Evolutionary conservation across 257 asterid species (phyloP).

Genomic region (Cynanchum wilfordii): DNA sequence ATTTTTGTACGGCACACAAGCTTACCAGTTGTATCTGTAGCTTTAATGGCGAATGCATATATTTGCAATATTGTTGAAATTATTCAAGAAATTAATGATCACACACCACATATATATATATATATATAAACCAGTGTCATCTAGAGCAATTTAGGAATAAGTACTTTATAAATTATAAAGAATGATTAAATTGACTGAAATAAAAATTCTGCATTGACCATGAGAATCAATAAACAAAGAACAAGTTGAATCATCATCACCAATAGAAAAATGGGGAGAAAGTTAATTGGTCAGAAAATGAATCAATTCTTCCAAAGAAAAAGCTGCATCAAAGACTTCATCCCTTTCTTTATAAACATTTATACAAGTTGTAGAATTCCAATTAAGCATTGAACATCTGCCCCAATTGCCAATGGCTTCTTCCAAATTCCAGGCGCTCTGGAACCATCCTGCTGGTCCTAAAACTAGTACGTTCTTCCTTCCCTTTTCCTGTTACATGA

Average conservation of each 20-base stretch:
- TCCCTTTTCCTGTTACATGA: no score
- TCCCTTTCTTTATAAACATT: not conserved
- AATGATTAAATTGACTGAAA: not conserved
- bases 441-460: conserved; percentile 33
- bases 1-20: not conserved
- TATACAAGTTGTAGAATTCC: not conserved
- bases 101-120: not conserved
- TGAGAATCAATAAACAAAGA: not conserved
- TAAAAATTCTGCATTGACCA: not conserved
- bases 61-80: not conserved
- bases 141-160: not conserved
- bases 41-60: not conserved
- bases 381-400: no score
- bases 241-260: not conserved
- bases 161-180: not conserved
- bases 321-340: not conserved
- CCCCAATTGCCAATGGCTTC: conserved; percentile 14
- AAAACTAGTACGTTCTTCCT: conserved; percentile 13
- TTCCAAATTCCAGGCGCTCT: conserved; percentile 20
- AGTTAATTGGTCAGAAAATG: not conserved
- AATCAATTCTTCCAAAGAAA: not conserved
- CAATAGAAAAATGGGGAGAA: not conserved
- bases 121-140: not conserved
- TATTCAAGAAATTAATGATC: not conserved
- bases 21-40: not conserved